Conservation (phyloP, 2,329 filamentous ascomycete genomes). For the Paracoccidioides brasiliensis region DNA sequence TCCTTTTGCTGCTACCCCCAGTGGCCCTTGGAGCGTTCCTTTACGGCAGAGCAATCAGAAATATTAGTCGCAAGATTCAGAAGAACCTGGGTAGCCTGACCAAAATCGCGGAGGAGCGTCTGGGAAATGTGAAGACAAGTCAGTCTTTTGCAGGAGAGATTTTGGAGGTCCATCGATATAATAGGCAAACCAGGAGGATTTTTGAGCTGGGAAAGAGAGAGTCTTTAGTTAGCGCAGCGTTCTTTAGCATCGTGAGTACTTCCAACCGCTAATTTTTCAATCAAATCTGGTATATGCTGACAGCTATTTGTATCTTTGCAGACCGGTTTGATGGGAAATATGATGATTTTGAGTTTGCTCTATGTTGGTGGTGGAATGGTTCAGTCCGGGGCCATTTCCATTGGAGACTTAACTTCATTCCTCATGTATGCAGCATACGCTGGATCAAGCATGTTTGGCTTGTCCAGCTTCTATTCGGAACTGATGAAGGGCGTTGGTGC, state of each 20-base stretch:
- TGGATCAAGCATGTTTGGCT: slow-evolving; percentile 76
- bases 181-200: slow-evolving; percentile 79
- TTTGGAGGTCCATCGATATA: slow-evolving; percentile 82
- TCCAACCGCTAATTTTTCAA: background rate
- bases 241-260: slow-evolving; percentile 53
- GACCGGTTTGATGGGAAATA: slow-evolving; percentile 86
- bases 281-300: background rate
- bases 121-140: slow-evolving; percentile 91
- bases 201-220: slow-evolving; percentile 80
- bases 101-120: slow-evolving; percentile 94
- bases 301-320: slow-evolving; percentile 28
- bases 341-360: slow-evolving; percentile 84
- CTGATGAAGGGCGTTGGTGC: slow-evolving; percentile 98
- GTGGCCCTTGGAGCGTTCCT: slow-evolving; percentile 83
- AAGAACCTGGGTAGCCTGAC: slow-evolving; percentile 84
- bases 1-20: slow-evolving; percentile 78
- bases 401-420: slow-evolving; percentile 90
- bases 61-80: slow-evolving; percentile 82
- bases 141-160: slow-evolving; percentile 93
- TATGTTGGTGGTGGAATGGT: slow-evolving; percentile 88
- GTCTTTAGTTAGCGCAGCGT: slow-evolving; percentile 76
- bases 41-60: slow-evolving; percentile 79
- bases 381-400: slow-evolving; percentile 67
- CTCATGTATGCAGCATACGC: slow-evolving; percentile 94
- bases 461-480: slow-evolving; percentile 94